Evolutionary conservation across 2,329 filamentous ascomycete species (phyloP).

Genomic region (Neofusicoccum sp.): DNA sequence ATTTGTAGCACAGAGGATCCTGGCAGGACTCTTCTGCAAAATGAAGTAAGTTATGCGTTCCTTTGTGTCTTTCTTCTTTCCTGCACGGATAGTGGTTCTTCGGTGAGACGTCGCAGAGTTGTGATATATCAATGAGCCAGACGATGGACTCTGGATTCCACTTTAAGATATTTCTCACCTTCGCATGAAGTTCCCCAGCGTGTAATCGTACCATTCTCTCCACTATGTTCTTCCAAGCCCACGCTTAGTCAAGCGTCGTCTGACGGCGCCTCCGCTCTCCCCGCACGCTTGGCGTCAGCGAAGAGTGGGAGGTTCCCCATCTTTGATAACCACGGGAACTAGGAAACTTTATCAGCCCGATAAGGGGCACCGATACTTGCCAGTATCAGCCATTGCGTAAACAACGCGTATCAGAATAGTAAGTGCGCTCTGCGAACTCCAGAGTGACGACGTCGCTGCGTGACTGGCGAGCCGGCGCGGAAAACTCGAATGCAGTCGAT

Average conservation of each 20-base stretch:
- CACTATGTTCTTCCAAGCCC: background rate
- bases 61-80: background rate
- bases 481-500: background rate
- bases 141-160: background rate
- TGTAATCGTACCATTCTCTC: background rate
- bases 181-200: background rate
- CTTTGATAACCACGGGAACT: background rate
- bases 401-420: background rate
- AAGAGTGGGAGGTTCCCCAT: constrained; percentile 14
- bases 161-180: background rate
- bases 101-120: background rate
- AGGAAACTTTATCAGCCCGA: background rate
- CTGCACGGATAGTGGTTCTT: background rate
- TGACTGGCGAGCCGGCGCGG: background rate
- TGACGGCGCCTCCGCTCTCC: background rate
- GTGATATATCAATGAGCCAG: background rate
- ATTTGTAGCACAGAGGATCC: no score
- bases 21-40: no score
- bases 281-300: background rate
- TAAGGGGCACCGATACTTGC: background rate
- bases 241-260: background rate
- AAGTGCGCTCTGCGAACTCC: background rate
- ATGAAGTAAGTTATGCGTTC: no score
- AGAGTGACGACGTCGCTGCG: background rate
- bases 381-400: background rate